Evolutionary conservation across 768 basidiomycete species (phyloP).

Genomic region (Kwoniella pini): DNA sequence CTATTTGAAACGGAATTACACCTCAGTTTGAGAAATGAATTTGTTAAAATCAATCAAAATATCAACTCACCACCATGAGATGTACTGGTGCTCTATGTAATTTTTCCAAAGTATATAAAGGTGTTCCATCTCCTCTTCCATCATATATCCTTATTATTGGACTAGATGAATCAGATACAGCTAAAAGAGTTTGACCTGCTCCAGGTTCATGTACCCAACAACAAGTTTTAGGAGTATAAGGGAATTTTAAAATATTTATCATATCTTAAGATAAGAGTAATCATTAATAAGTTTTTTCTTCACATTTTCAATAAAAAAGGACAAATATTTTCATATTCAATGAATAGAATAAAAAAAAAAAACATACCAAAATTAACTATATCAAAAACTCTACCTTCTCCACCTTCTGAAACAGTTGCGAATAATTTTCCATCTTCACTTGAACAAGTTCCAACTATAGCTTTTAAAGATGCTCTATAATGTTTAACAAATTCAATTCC

Average conservation of each 20-base stretch:
- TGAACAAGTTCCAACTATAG: conserved; percentile 75
- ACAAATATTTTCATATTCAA: too few species aligned
- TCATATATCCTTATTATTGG: conserved; percentile 86
- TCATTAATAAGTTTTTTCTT: neutral
- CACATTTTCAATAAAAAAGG: too few species aligned
- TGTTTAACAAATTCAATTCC: conserved; percentile 99
- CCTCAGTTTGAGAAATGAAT: too few species aligned
- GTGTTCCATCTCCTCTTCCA: conserved; percentile 77
- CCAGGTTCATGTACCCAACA: conserved; percentile 94
- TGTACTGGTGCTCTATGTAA: conserved; percentile 89
- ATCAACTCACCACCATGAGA: conserved; percentile 72
- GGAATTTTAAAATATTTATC: conserved; percentile 96
- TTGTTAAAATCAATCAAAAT: too few species aligned
- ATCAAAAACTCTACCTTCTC: conserved; percentile 92
- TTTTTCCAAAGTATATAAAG: conserved; percentile 71
- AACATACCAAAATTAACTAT: conserved; percentile 94
- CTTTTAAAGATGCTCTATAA: conserved; percentile 84
- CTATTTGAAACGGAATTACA: too few species aligned
- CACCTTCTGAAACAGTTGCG: conserved; percentile 88
- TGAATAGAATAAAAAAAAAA: too few species aligned
- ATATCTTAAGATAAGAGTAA: conserved; percentile 65
- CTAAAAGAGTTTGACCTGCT: conserved; percentile 81
- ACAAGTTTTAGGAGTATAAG: conserved; percentile 79
- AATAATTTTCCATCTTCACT: conserved; percentile 90
- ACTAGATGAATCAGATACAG: conserved; percentile 79